phyloP scores from a whole-genome alignment of 495 filamentous ascomycete genomes.

The Hyaloscypha finlandica region DNA sequence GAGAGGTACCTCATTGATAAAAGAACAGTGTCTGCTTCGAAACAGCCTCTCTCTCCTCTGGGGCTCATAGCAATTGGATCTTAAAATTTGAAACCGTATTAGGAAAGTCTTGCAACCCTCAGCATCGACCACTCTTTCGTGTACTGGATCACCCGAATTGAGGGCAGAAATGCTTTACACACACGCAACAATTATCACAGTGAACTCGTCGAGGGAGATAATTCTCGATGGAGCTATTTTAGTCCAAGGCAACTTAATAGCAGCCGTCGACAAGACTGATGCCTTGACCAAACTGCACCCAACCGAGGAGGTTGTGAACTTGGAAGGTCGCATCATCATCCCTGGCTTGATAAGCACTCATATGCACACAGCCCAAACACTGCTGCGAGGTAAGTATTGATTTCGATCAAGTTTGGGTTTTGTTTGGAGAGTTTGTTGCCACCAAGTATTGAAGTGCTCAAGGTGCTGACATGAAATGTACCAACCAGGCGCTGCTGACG shows the following conservation, averaged over 20 bases:
- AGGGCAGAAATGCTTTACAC: constrained; percentile 9
- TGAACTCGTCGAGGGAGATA: constrained; percentile 45
- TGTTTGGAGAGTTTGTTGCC: background rate
- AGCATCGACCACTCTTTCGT: no score
- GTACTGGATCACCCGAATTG: background rate
- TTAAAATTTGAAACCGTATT: no score
- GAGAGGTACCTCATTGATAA: background rate
- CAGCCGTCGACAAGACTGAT: constrained; percentile 46
- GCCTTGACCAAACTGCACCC: constrained; percentile 21
- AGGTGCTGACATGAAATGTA: background rate
- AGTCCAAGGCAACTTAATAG: constrained; percentile 40
- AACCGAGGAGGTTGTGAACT: constrained; percentile 29
- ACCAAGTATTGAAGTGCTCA: background rate
- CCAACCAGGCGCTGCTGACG: constrained; percentile 40
- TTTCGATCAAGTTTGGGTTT: background rate
- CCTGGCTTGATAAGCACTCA: constrained; percentile 52
- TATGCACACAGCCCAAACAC: constrained; percentile 51
- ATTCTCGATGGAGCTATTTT: constrained; percentile 48
- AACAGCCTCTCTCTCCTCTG: background rate
- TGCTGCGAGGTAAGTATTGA: constrained; percentile 42
- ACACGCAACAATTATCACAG: constrained; percentile 42
- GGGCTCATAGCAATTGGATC: background rate
- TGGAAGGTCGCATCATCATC: constrained; percentile 46
- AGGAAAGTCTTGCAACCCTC: no score
- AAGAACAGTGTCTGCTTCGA: background rate